Base-by-base conservation (phyloP, 2,329 filamentous ascomycete genomes). In the Neurospora crassa region DNA sequence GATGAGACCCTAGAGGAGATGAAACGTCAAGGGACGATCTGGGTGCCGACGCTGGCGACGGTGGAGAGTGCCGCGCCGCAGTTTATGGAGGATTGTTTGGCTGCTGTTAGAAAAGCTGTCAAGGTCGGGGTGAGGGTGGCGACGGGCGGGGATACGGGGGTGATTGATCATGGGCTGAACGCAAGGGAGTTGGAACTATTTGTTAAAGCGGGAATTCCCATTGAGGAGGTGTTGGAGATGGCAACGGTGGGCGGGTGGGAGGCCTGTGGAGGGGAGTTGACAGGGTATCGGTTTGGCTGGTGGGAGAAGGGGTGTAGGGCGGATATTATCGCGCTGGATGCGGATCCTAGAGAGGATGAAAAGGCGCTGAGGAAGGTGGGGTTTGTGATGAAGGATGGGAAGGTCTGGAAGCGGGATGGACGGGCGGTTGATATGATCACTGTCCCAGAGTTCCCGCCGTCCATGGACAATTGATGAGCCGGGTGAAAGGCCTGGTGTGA, bases 341-440 rank as follows among this genome's bases (percentile, higher is more conserved):
- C 80, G 0, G 83, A 87, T 74, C 81, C 83, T 2, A 78, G 79
- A 37, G 73, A 78, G 24, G 83, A 86, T 70, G 43, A 76, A 1
- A 73, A 76, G 24, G 82, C 82, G 1, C 72, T 88, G 40, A 80
- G 85, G 69, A 82, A 80, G 71, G 83, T 88, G 0, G 79, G 76
- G 69, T 87, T 87, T 76, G 86, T 88, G 20, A 88, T 88, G 85
- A 88, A 88, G 76, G 86, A 88, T 74, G 86, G 81, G 0, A 80
- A 75, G 68, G 79, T 87, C 10, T 87, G 84, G 81, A 77, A 77
- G 70, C 42, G 74, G 45, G 76, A 78, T 6, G 78, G 80, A 2
- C 73, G 72, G 40, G 71, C 78, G 7, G 73, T 77, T 10, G 75
- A 72, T 63, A 75, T 77, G 75, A 68, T 74, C 8, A 11, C 40